A percentile compares a stretch with the other conserved stretches of the same genome.
phyloP scores from a whole-genome alignment of 2,329 filamentous ascomycete genomes.

The Colletotrichum higginsianum region DNA sequence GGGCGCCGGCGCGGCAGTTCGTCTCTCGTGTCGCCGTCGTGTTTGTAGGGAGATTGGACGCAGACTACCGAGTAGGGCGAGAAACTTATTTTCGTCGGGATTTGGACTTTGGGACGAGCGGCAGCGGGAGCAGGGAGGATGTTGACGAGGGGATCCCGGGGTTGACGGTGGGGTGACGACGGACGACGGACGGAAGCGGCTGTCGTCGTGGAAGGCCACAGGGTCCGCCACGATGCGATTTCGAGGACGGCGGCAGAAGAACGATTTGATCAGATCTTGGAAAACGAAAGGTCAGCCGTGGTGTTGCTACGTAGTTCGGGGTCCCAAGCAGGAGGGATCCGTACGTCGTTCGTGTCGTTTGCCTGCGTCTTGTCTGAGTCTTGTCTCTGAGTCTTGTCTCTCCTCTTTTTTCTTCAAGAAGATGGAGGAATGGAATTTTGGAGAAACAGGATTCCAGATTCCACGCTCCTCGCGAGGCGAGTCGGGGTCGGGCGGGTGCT shows the following conservation, averaged over 20 bases:
- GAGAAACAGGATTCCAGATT: neutral
- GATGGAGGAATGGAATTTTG: slow-evolving; percentile 17
- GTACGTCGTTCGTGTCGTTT: slow-evolving; percentile 26
- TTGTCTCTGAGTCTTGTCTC: slow-evolving; percentile 22
- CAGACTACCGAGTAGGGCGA: neutral
- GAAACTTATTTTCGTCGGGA: neutral
- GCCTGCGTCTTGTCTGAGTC: slow-evolving; percentile 18
- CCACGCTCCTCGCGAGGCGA: slow-evolving; percentile 9
- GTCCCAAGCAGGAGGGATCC: slow-evolving; percentile 21
- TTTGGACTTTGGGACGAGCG: neutral
- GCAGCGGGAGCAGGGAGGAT: neutral
- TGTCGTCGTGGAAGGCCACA: slow-evolving; percentile 6
- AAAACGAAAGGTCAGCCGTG: slow-evolving; percentile 27
- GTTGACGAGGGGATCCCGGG: slow-evolving; percentile 26
- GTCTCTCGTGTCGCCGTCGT: slow-evolving; percentile 1
- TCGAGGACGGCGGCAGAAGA: neutral
- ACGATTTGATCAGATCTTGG: slow-evolving; percentile 14
- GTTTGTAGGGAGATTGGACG: slow-evolving; percentile 6
- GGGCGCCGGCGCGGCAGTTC: neutral
- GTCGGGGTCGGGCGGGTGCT: neutral
- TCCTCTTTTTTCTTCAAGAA: slow-evolving; percentile 34
- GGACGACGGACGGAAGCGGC: slow-evolving; percentile 17
- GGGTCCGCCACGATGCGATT: neutral
- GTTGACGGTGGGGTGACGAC: slow-evolving; percentile 13
- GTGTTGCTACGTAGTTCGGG: neutral